Conservation (phyloP, 2,329 filamentous ascomycete species). For the Fusarium paranaense region DNA sequence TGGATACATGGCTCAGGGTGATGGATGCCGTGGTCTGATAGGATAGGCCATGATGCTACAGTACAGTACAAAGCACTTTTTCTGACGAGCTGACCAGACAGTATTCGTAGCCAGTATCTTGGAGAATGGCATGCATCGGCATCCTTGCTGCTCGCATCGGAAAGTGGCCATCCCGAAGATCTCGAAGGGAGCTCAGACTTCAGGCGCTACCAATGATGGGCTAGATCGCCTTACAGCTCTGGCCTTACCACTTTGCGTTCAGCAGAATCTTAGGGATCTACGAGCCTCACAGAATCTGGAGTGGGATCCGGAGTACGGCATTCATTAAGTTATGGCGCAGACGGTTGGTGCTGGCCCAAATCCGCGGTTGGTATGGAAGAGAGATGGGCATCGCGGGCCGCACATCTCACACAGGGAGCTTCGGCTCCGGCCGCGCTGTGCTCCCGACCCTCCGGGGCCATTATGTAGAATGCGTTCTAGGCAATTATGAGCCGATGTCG, state of each 20-base stretch:
- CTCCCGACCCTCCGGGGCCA: background rate
- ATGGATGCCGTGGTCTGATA: background rate
- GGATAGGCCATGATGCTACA: background rate
- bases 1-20: slow-evolving; percentile 1
- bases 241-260: background rate
- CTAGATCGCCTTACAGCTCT: background rate
- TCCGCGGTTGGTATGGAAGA: background rate
- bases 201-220: slow-evolving; percentile 3
- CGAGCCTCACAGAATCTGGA: background rate
- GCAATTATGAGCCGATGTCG: slow-evolving; percentile 1
- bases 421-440: background rate
- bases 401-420: background rate
- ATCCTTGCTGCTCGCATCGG: slow-evolving; percentile 4
- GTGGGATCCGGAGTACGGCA: background rate
- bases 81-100: background rate
- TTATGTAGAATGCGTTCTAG: background rate
- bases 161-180: background rate
- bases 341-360: background rate
- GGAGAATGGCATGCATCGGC: background rate
- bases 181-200: slow-evolving; percentile 1
- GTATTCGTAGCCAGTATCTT: background rate
- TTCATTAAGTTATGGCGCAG: background rate
- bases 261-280: background rate
- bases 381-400: background rate
- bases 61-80: background rate